phyloP scores from a whole-genome alignment of 116 monocot genomes.

The Posidonia oceanica region DNA sequence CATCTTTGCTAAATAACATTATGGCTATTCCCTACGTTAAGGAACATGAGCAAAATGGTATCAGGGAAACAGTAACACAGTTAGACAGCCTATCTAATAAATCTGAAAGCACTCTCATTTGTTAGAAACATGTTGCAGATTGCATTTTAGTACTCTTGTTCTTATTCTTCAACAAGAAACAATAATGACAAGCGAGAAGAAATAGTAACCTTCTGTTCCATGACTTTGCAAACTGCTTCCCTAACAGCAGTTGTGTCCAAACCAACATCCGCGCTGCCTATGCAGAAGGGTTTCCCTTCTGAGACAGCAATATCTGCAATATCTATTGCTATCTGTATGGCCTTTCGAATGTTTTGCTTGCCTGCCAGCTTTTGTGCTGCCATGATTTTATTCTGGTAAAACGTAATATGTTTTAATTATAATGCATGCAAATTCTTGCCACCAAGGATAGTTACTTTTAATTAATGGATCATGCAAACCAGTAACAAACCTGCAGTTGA shows the following conservation, averaged over 20 bases:
- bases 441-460: no score
- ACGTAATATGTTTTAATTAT: no score
- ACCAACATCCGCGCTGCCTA: slow-evolving; percentile 62
- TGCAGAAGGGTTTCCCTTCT: slow-evolving; percentile 73
- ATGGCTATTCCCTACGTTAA: slow-evolving; percentile 50
- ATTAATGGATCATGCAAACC: background rate
- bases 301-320: slow-evolving; percentile 62
- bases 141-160: background rate
- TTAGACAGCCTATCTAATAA: background rate
- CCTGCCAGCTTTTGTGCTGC: slow-evolving; percentile 63
- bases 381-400: slow-evolving; percentile 57
- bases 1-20: slow-evolving; percentile 86
- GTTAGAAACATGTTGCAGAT: no score
- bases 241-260: slow-evolving; percentile 75
- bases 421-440: no score
- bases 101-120: no score
- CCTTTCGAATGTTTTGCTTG: slow-evolving; percentile 78
- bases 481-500: slow-evolving; percentile 47
- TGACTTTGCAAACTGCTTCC: slow-evolving; percentile 86
- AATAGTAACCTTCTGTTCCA: slow-evolving; percentile 48
- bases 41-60: background rate
- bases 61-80: background rate
- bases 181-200: background rate
- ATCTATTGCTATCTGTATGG: slow-evolving; percentile 42
- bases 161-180: background rate